Base-by-base conservation (phyloP, 257 asterid species). In the Nicotiana otophora region DNA sequence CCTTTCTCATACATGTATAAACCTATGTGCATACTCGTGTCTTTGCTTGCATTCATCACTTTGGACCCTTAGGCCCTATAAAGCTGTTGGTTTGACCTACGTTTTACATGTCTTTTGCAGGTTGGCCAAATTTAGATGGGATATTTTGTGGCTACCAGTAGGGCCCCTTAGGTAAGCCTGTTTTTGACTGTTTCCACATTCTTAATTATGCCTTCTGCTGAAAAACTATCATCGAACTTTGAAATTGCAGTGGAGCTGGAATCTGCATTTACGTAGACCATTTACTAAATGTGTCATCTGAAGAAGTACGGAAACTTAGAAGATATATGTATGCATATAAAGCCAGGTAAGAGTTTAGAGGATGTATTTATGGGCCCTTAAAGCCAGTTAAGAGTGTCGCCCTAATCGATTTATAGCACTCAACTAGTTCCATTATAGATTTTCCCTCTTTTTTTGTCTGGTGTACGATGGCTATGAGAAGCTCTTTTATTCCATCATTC, bases 51-150 rank as follows among this genome's bases (percentile, higher is more conserved):
- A 61, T 20, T 81, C 12, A 30, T 19, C 42, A 46, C 12, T 64
- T 81, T 64, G 77, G 72, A 81, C 57, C 5, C 62, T 10, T 10
- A 26, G 55, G 77, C 9, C 54, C 77, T 68, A 19, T 23, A 36
- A 66, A 62, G 6, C 46, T n/a, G 58, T 83, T 42, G 61, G 72
- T 11, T 68, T 26, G 68, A 63, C 60, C 8, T 67, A 33, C 75
- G 33, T 33, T 33, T 70, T 70, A 20, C 33, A 54, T 70, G 82
- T 58, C 42, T 83, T 51, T 10, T 87, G 89, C 97, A 95, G 99
- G 82, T 90, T 95, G 94, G 85, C 97, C 39, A 91, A 87, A 91
- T 95, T 92, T 82, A 92, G 97, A 82, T 92, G 99, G 98, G 97
- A 95, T 79, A 81, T 89, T 72, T 30, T 91, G 42, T 95, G 99